Base-by-base conservation (phyloP, 2,329 filamentous ascomycete species). In the Colletotrichum salicis region DNA sequence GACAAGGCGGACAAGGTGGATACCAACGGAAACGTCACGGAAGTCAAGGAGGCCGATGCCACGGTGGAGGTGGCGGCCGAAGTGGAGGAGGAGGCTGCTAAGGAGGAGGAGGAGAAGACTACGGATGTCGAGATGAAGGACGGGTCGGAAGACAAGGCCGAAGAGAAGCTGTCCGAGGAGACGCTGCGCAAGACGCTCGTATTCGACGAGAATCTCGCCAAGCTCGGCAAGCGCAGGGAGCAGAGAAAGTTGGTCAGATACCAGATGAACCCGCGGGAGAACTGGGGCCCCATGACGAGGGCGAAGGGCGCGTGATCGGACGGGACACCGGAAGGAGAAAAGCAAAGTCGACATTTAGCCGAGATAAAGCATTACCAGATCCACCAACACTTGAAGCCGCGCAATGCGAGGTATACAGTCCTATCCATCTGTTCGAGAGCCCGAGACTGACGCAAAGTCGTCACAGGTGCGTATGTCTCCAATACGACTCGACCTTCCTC, bases 241-340 rank as follows among this genome's bases (percentile, higher is more conserved):
- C 87, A 85, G 71, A 92, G 89, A 79, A 92, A 91, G 74, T 86
- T 97, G 57, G 91, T 97, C 65, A 87, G 96, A 74, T 99, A 98
- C 81, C 96, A 97, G 84, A 84, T 92, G 72, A 98, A 98, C 79
- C 96, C 96, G 57, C 87, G 92, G 71, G 92, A 94, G 78, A 96
- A 98, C 80, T 99, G 96, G 96, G 96, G 96, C 0, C 96, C 96
- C 1, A 90, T 97, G 90, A 85, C 83, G 64, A 84, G 85, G 74
- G 89, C 89, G 31, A 86, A 81, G 74, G 85, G 84, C n/a, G 80
- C 81, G 86, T 96, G 80, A 94, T 85, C 89, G 57, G 29, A 58
- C 11, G 22, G 19, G 13, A 12, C n/a, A 13, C 11, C 7, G 31
- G n/a, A 35, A 31, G 19, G 15, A 33, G 33, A 31, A 35, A 62